These are phyloP conservation scores for Geotrichum carabidarum DNA, from an alignment of 1,139 yeast species.

Conservation along the genomic window DNA sequence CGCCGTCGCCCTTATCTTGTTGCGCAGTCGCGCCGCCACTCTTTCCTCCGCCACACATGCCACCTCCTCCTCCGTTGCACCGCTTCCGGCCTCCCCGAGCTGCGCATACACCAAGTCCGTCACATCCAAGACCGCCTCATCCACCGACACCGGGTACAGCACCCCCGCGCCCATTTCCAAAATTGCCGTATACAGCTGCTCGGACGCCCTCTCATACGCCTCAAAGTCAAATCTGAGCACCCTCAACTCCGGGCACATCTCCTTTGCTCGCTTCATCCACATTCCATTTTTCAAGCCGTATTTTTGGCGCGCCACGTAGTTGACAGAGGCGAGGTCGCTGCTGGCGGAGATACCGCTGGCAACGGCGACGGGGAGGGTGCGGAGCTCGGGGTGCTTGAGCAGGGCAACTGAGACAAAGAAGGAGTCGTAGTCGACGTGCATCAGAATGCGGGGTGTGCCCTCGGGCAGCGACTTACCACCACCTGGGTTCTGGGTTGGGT, in stretches of 20 bases:
- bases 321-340: conserved; percentile 87
- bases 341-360: conserved; percentile 62
- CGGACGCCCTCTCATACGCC: conserved; percentile 60
- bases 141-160: conserved; percentile 81
- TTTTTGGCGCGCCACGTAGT: conserved; percentile 65
- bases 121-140: conserved; percentile 78
- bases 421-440: conserved; percentile 91
- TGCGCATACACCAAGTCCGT: conserved; percentile 29
- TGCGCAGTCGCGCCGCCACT: conserved; percentile 10
- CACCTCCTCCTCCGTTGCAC: background rate
- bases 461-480: background rate
- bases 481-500: background rate
- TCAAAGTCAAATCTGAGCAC: conserved; percentile 69
- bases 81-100: background rate
- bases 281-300: conserved; percentile 78
- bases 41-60: conserved; percentile 4
- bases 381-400: conserved; percentile 48
- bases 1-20: conserved; percentile 2
- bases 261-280: conserved; percentile 72
- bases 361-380: conserved; percentile 66
- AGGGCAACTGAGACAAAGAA: conserved; percentile 88
- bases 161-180: conserved; percentile 46
- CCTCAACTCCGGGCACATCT: conserved; percentile 58
- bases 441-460: conserved; percentile 37
- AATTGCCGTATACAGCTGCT: conserved; percentile 48